Conservation (phyloP, 1,284 basidiomycete species). For the Bjerkandera adusta region DNA sequence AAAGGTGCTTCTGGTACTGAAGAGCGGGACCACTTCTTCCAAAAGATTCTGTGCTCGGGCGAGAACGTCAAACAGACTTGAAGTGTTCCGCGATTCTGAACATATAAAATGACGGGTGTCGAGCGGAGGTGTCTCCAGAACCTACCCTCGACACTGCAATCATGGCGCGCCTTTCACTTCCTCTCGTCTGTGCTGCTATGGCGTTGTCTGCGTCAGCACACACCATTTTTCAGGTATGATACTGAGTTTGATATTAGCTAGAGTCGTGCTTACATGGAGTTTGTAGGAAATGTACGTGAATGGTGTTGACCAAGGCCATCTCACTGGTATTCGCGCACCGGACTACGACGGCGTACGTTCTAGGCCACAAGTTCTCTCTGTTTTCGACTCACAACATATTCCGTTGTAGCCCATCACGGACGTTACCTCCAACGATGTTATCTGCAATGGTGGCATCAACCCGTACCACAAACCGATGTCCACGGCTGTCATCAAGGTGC, state of each 20-base stretch:
- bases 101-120: too few relatives aligned
- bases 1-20: too few relatives aligned
- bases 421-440: slow-evolving; percentile 50
- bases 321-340: slow-evolving; percentile 37
- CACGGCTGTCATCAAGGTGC: slow-evolving; percentile 44
- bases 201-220: slow-evolving; percentile 29
- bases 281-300: slow-evolving; percentile 36
- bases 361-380: background rate
- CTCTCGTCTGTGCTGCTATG: slow-evolving; percentile 17
- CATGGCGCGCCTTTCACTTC: too few relatives aligned
- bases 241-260: background rate
- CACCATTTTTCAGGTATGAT: slow-evolving; percentile 37
- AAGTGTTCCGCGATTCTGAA: too few relatives aligned
- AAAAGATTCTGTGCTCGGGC: too few relatives aligned
- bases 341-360: slow-evolving; percentile 31
- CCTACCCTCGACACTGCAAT: too few relatives aligned
- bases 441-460: slow-evolving; percentile 61
- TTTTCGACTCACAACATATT: background rate
- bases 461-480: slow-evolving; percentile 55
- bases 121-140: too few relatives aligned
- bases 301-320: slow-evolving; percentile 37
- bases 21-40: too few relatives aligned
- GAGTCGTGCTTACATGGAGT: too few relatives aligned
- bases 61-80: too few relatives aligned
- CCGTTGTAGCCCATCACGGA: slow-evolving; percentile 44